These are phyloP conservation scores for Blastomyces percursus DNA, from an alignment of 2,329 filamentous ascomycete genomes.

Conservation along the genomic window DNA sequence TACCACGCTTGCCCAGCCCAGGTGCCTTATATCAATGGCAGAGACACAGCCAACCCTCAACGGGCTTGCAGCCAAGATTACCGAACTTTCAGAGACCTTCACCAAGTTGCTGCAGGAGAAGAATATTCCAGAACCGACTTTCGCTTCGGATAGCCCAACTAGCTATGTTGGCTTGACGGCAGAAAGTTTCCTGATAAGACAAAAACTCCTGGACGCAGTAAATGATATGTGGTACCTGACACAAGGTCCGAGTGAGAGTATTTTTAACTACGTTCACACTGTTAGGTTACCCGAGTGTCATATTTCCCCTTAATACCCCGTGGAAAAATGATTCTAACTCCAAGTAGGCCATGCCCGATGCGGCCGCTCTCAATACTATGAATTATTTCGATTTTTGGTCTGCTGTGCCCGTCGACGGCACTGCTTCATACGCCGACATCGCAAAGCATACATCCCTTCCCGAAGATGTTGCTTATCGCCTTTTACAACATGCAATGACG, in stretches of 20 bases:
- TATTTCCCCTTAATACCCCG: neutral
- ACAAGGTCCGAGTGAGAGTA: slow-evolving; percentile 41
- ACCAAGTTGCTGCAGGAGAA: slow-evolving; percentile 24
- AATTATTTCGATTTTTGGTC: slow-evolving; percentile 46
- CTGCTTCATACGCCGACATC: slow-evolving; percentile 36
- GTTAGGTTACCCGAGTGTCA: neutral
- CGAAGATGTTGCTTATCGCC: slow-evolving; percentile 28
- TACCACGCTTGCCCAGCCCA: neutral
- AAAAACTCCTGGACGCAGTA: slow-evolving; percentile 37
- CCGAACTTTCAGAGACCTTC: slow-evolving; percentile 8
- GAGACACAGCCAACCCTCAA: slow-evolving; percentile 9
- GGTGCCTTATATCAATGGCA: slow-evolving; percentile 1
- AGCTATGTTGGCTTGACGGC: slow-evolving; percentile 34
- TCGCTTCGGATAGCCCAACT: slow-evolving; percentile 36
- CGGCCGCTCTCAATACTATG: slow-evolving; percentile 37
- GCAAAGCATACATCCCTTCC: slow-evolving; percentile 31
- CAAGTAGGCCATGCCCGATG: slow-evolving; percentile 35
- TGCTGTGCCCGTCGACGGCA: slow-evolving; percentile 39
- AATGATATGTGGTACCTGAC: slow-evolving; percentile 39
- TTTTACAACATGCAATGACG: slow-evolving; percentile 32
- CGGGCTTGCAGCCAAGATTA: slow-evolving; percentile 9
- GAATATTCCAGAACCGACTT: slow-evolving; percentile 34
- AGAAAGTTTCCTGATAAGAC: slow-evolving; percentile 36
- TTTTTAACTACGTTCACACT: slow-evolving; percentile 24
- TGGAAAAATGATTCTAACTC: neutral